A percentile compares a stretch with the other conserved stretches of the same genome.
These are phyloP conservation scores for Voacanga thouarsii DNA, from an alignment of 257 asterid species.

Conservation along the genomic window DNA sequence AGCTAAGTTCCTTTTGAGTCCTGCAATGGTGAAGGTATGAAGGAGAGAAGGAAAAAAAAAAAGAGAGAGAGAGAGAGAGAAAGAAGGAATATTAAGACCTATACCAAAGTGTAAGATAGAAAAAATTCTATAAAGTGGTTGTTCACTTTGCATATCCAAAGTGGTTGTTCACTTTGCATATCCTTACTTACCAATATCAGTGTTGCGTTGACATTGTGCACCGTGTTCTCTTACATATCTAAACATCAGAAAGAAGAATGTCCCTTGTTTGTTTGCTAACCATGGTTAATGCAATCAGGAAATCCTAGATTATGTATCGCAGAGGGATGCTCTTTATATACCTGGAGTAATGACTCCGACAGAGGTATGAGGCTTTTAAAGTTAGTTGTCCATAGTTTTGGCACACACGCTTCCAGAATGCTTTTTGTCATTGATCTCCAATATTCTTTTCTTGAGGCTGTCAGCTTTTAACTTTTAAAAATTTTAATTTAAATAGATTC, in stretches of 20 bases:
- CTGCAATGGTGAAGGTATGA: slow-evolving; percentile 69
- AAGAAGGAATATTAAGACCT: not conserved
- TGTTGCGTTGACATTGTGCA: not conserved
- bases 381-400: not conserved
- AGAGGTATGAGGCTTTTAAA: slow-evolving; percentile 39
- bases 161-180: not conserved
- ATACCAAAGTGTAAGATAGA: not conserved
- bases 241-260: not conserved
- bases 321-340: slow-evolving; percentile 54
- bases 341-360: slow-evolving; percentile 94
- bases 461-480: not conserved
- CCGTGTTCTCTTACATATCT: not conserved
- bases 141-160: not conserved
- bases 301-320: slow-evolving; percentile 49
- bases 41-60: not conserved
- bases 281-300: slow-evolving; percentile 47
- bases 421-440: not conserved
- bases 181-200: not conserved
- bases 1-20: slow-evolving; percentile 87
- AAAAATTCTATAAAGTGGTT: not conserved
- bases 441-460: not conserved
- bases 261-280: slow-evolving; percentile 9
- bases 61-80: too few relatives aligned
- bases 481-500: not conserved
- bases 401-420: not conserved